Evolutionary conservation across 768 basidiomycete species (phyloP), one percentile per base, ranked within the genome.

Genomic region (Hirschioporus abietinus): DNA sequence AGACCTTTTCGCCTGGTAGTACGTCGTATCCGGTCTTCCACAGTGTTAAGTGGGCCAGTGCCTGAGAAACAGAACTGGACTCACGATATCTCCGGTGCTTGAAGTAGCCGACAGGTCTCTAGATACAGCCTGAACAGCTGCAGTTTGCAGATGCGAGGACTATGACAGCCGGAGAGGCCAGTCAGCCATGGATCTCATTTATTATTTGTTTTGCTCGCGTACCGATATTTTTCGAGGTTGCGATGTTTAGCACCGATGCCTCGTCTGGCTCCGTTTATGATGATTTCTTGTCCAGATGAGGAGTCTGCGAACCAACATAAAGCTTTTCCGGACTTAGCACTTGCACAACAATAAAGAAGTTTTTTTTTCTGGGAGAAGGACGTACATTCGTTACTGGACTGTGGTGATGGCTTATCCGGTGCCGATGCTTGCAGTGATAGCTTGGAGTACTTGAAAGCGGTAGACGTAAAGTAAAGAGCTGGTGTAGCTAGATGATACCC

Each of bases 251-350:
- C 84, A 12, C 90, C 79, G 1, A 91, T 86, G 1, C 93, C 93
- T 60, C 93, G 87, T 71, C 84, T 88, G n/a, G 88, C 77, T 1
- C 93, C 93, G 68, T 91, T 92, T 69, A 91, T 91, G 60, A 94
- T 72, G 24, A 92, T 82, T 72, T 96, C 91, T 30, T 77, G 73
- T 6, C 78, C 67, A n/a, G 71, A 69, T 1, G 71, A 65, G 0
- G 81, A 78, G 62, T 86, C 86, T 17, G 87, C 83, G 1, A 86
- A 77, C 88, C 88, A 95, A 65, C 85, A 91, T 10, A 94, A 74
- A 0, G 91, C 92, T 93, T 2, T 30, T 30, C 8, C 30, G 8
- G 30, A 30, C 30, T 30, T 30, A 30, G 30, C 30, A 30, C 30
- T 30, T 8, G 8, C 4, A 30, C 2, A 8, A 30, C 4, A 30